Evolutionary conservation across 2,329 filamentous ascomycete genomes (phyloP).

Genomic region (Talaromyces sp.): DNA sequence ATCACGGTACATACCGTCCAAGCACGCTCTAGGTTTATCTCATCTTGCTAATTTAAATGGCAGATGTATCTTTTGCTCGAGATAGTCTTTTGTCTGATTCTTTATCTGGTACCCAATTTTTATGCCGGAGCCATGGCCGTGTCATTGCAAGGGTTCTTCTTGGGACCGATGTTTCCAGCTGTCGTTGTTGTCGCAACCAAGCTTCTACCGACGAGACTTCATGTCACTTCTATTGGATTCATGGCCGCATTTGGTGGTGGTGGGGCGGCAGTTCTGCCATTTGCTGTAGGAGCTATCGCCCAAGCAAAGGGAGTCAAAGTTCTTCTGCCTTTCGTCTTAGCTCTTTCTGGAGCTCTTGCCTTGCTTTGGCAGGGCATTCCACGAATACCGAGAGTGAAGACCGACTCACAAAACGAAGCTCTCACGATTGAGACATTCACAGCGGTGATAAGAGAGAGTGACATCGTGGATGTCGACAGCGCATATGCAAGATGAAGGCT

Average conservation of each 20-base stretch:
- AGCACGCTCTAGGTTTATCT: too few relatives aligned
- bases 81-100: conserved; percentile 69
- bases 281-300: conserved; percentile 50
- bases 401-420: too few relatives aligned
- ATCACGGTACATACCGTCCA: conserved; percentile 49
- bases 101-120: conserved; percentile 81
- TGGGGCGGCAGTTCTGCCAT: conserved; percentile 59
- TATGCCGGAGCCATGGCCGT: conserved; percentile 73
- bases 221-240: conserved; percentile 81
- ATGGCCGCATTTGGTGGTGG: conserved; percentile 75
- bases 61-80: conserved; percentile 64
- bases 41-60: not conserved
- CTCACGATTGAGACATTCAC: too few relatives aligned
- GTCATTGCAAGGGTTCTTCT: conserved; percentile 73
- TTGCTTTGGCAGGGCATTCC: not conserved
- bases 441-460: too few relatives aligned
- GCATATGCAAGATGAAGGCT: too few relatives aligned
- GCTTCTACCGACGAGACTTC: conserved; percentile 70
- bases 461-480: too few relatives aligned
- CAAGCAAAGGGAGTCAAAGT: conserved; percentile 62
- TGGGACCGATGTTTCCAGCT: conserved; percentile 77
- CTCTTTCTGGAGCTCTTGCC: conserved; percentile 13
- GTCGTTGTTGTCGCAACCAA: conserved; percentile 74
- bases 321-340: conserved; percentile 62
- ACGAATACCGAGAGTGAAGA: not conserved